phyloP scores from a whole-genome alignment of 2,329 filamentous ascomycete species.

The Arthrobotrys sphaeroides region DNA sequence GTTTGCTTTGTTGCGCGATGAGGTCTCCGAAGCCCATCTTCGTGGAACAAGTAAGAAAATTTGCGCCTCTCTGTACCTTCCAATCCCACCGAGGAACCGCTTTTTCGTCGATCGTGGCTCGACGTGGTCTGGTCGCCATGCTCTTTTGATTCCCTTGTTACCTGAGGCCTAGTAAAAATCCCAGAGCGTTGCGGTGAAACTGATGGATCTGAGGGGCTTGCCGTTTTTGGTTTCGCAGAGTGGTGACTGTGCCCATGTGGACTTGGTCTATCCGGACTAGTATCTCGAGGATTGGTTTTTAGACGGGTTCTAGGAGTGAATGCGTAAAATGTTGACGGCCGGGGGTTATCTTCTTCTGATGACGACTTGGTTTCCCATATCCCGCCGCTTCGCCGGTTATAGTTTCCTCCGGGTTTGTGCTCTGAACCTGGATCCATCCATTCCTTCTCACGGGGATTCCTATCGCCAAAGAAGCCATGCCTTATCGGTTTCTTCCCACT shows the following conservation, averaged over 20 bases:
- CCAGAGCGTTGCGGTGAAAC: conserved; percentile 30
- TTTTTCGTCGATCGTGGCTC: conserved; percentile 28
- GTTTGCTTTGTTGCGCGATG: conserved; percentile 30
- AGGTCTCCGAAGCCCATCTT: conserved; percentile 41
- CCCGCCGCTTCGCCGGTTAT: conserved; percentile 16
- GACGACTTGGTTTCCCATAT: conserved; percentile 46
- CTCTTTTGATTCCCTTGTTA: conserved; percentile 19
- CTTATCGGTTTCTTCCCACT: conserved; percentile 18
- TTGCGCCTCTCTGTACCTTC: conserved; percentile 41
- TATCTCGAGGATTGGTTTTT: conserved; percentile 36
- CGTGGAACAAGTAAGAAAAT: conserved; percentile 48
- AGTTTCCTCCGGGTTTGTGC: conserved; percentile 3
- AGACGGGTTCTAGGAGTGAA: conserved; percentile 42
- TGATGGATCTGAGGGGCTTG: conserved; percentile 17
- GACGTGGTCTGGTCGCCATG: conserved; percentile 6
- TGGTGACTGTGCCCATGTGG: not conserved
- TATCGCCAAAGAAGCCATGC: conserved; percentile 44
- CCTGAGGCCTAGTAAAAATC: conserved; percentile 18
- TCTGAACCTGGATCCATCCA: conserved; percentile 47
- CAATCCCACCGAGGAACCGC: conserved; percentile 19
- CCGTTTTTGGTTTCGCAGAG: not conserved
- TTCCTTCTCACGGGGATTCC: conserved; percentile 49
- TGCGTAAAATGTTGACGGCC: conserved; percentile 39
- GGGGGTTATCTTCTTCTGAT: conserved; percentile 37
- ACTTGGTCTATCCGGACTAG: conserved; percentile 27